These are phyloP conservation scores for Dispira parvispora DNA, from an alignment of 192 early-diverging fungal species.

Conservation along the genomic window DNA sequence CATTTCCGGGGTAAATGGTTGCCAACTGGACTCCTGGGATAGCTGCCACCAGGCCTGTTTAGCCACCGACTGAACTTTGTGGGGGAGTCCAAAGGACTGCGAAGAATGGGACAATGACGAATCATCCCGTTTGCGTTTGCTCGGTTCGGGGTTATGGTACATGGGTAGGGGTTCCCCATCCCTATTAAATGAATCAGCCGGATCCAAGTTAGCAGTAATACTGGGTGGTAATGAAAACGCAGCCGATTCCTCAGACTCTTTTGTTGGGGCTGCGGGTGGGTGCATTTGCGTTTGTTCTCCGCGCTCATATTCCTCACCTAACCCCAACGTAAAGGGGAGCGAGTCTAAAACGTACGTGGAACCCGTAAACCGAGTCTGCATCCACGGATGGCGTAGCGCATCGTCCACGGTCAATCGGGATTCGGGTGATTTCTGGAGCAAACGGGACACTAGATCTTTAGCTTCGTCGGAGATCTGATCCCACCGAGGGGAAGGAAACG, in stretches of 20 bases:
- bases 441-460: slow-evolving; percentile 28
- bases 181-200: not conserved
- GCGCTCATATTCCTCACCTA: not conserved
- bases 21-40: too few species aligned
- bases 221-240: not conserved
- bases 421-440: slow-evolving; percentile 30
- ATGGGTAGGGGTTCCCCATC: not conserved
- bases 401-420: slow-evolving; percentile 31
- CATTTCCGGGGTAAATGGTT: too few species aligned
- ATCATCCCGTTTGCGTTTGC: slow-evolving; percentile 4
- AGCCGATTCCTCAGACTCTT: not conserved
- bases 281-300: not conserved
- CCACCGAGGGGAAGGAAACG: slow-evolving; percentile 70
- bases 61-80: too few species aligned
- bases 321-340: not conserved
- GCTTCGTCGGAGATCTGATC: slow-evolving; percentile 44
- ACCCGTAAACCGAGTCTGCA: slow-evolving; percentile 17
- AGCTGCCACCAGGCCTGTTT: too few species aligned
- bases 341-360: slow-evolving; percentile 12
- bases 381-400: slow-evolving; percentile 37
- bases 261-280: not conserved
- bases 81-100: too few species aligned
- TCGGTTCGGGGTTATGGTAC: not conserved
- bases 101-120: not conserved
- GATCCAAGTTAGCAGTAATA: not conserved